Percentiles rank a stretch among this genome's conserved stretches.
These are phyloP conservation scores for Pseudohalonectria lignicola DNA, from an alignment of 2,329 filamentous ascomycete genomes.

Conservation along the genomic window DNA sequence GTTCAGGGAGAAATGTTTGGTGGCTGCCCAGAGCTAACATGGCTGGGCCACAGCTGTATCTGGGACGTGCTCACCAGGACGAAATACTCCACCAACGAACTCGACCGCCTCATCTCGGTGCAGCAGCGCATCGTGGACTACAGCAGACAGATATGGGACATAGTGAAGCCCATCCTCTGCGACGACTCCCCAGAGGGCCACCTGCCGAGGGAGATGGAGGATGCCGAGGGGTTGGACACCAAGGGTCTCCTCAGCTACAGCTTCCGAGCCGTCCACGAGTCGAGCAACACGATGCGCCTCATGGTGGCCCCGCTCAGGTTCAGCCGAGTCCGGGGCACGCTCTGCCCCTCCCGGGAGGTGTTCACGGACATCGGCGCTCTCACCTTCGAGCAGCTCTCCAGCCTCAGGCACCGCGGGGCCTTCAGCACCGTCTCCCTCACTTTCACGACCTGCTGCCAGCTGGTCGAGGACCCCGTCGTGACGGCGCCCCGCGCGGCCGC, in stretches of 20 bases:
- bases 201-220: conserved; percentile 64
- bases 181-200: conserved; percentile 92
- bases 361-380: conserved; percentile 60
- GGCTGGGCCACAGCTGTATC: conserved; percentile 40
- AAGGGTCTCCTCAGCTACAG: conserved; percentile 92
- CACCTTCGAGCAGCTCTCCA: conserved; percentile 73
- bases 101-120: conserved; percentile 24
- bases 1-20: neutral
- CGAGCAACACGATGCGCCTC: conserved; percentile 63
- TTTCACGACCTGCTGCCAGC: conserved; percentile 68
- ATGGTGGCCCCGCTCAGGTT: conserved; percentile 45
- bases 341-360: conserved; percentile 38
- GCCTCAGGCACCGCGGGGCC: conserved; percentile 78
- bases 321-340: conserved; percentile 26
- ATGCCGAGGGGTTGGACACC: conserved; percentile 60
- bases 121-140: conserved; percentile 46
- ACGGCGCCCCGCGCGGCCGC: conserved; percentile 16
- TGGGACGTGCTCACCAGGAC: conserved; percentile 38
- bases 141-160: conserved; percentile 63
- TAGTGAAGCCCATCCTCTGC: conserved; percentile 70
- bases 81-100: conserved; percentile 23
- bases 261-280: conserved; percentile 90
- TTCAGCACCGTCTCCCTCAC: conserved; percentile 89
- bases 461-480: conserved; percentile 35
- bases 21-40: too few species aligned